phyloP scores from a whole-genome alignment of 2,329 filamentous ascomycete genomes.

The Fusarium odoratissimum region DNA sequence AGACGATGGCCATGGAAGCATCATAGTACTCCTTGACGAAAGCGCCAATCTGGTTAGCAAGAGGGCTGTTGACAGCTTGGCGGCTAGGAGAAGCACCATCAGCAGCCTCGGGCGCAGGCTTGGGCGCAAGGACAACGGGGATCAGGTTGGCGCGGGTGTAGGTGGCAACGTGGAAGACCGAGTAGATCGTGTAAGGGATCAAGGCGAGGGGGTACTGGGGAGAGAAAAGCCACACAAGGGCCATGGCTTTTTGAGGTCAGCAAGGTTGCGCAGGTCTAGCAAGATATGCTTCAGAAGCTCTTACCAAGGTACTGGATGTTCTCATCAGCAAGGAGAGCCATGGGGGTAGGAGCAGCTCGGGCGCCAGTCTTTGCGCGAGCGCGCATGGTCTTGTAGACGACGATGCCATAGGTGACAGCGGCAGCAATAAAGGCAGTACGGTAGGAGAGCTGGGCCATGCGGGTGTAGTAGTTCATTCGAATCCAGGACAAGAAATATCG shows the following conservation, averaged over 20 bases:
- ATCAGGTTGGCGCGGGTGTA: conserved; percentile 95
- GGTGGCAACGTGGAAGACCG: conserved; percentile 96
- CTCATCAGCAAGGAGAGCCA: conserved; percentile 84
- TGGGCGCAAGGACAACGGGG: conserved; percentile 81
- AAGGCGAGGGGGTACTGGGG: conserved; percentile 91
- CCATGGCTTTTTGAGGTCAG: conserved; percentile 74
- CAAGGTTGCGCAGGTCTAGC: background rate
- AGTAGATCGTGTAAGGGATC: conserved; percentile 96
- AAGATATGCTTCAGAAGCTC: conserved; percentile 47
- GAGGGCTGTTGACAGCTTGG: conserved; percentile 64
- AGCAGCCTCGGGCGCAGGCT: conserved; percentile 65
- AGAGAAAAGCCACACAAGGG: conserved; percentile 92
- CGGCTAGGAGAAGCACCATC: conserved; percentile 62
- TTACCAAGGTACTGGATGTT: conserved; percentile 97
- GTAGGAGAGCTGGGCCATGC: conserved; percentile 85
- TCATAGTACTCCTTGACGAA: conserved; percentile 99
- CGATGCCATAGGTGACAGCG: conserved; percentile 93
- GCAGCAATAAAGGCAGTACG: conserved; percentile 91
- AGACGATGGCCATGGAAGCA: conserved; percentile 91
- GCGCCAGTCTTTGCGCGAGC: conserved; percentile 81
- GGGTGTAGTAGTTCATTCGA: conserved; percentile 85
- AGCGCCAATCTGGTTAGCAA: conserved; percentile 85
- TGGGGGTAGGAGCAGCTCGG: conserved; percentile 66
- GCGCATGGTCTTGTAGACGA: conserved; percentile 97
- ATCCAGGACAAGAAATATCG: conserved; percentile 89